Base-by-base conservation (phyloP, 1,139 yeast genomes). In the Blastobotrys ciferrii region DNA sequence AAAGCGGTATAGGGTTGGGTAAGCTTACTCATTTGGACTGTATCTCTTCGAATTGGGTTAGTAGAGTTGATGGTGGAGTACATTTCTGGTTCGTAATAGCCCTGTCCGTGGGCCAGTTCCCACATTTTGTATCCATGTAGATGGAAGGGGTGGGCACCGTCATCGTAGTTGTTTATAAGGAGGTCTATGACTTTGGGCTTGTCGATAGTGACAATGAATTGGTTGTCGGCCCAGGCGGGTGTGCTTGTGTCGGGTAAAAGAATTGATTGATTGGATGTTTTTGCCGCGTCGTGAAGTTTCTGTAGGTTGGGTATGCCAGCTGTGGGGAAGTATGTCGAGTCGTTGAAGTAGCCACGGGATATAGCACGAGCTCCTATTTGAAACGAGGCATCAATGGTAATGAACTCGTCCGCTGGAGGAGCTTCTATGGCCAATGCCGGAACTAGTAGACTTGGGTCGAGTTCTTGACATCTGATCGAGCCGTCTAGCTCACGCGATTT, bases 141-240 rank as follows among this genome's bases (percentile, higher is more conserved):
- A 65, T 88, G 96, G 82, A 89, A 87, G n/a, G 96, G 96, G 68
- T 88, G 96, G 53, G 80, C 79, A 69, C 94, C 94, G 47, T 89
- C 87, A 66, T 87, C 96, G 52, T 71, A 66, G 53, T 87, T 84
- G 64, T 87, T 86, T 42, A 88, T 66, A 9, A 85, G 79, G 50
- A 88, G 71, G 59, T 87, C 95, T 43, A 87, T 77, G 31, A 80
- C 70, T 48, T 81, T 81, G 46, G 76, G 80, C 12, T 33, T 13
- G 50, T 76, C 75, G 32, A 65, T 53, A 2, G 63, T 59, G 23
- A 60, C 53, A 3, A 64, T 55, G 75, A 70, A 15, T 74, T 74
- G 59, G 3, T 57, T 50, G 18, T 51, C 47, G 11, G 64, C 58
- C 59, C 64, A 60, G 19, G 36, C 52, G 15, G 53, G 53, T 12